These are phyloP conservation scores for Penicillium rolfsii DNA, from an alignment of 2,329 filamentous ascomycete species.

Conservation along the genomic window DNA sequence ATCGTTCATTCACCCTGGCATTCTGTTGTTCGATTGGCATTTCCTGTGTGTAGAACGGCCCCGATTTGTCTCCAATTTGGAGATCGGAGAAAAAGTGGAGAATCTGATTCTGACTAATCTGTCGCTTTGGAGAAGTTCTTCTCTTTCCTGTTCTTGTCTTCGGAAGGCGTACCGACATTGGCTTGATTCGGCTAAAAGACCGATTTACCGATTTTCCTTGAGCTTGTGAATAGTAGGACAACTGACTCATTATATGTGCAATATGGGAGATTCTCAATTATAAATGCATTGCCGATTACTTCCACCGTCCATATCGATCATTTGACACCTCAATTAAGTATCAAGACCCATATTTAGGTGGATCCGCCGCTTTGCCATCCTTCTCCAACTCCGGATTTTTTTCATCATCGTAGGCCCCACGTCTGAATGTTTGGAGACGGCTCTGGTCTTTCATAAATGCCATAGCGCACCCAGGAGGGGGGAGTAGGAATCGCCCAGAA, in stretches of 20 bases:
- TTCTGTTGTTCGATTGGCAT: not conserved
- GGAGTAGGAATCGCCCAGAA: not conserved
- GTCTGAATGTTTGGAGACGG: constrained; percentile 2
- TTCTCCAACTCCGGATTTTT: constrained; percentile 23
- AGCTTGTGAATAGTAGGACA: not conserved
- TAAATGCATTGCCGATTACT: not conserved
- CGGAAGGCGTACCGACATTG: constrained; percentile 5
- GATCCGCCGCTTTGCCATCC: constrained; percentile 10
- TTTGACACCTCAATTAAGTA: not conserved
- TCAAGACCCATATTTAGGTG: constrained; percentile 9
- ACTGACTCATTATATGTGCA: not conserved
- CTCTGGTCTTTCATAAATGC: constrained; percentile 2
- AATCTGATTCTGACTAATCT: constrained; percentile 2
- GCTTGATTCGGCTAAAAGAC: constrained; percentile 4
- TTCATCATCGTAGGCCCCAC: constrained; percentile 10
- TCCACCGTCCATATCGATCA: not conserved
- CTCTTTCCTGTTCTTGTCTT: not conserved
- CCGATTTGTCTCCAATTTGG: not conserved
- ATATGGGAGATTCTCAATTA: not conserved
- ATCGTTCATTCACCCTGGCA: not conserved
- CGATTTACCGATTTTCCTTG: not conserved
- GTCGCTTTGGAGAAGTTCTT: too few relatives aligned
- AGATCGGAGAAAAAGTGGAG: not conserved
- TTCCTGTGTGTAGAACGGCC: not conserved
- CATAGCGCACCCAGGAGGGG: constrained; percentile 2